phyloP scores from a whole-genome alignment of 139 green algal genomes.

The Limnomonas spitsbergensis region DNA sequence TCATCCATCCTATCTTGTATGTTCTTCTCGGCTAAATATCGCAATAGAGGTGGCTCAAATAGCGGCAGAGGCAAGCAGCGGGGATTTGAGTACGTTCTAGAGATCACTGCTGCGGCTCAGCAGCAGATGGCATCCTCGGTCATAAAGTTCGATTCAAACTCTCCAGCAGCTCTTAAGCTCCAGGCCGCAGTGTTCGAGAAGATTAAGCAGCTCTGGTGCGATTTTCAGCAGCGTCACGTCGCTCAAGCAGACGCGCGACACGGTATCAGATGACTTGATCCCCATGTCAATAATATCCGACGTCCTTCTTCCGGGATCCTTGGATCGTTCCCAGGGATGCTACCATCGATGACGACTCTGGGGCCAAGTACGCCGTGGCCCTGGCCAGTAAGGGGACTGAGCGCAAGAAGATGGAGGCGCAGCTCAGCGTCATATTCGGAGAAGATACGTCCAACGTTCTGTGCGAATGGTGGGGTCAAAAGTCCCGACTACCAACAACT shows the following conservation, averaged over 20 bases:
- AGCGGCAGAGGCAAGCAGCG: neutral
- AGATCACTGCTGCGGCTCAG: neutral
- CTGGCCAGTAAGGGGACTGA: neutral
- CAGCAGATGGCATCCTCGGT: neutral
- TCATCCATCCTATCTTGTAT: too few relatives aligned
- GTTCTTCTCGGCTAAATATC: neutral
- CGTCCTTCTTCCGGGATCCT: too few relatives aligned
- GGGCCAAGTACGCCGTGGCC: neutral
- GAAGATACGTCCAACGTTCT: neutral
- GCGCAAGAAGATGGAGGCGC: neutral
- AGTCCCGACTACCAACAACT: neutral
- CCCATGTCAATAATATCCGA: too few relatives aligned
- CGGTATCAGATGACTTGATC: too few relatives aligned
- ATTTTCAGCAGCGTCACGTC: too few relatives aligned
- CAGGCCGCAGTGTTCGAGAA: constrained; percentile 5
- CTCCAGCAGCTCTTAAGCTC: neutral
- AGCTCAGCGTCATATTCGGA: neutral
- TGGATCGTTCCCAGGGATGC: neutral
- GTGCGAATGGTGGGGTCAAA: neutral
- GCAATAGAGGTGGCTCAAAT: neutral
- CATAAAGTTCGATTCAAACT: neutral
- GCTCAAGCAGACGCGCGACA: too few relatives aligned
- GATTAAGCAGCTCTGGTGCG: neutral
- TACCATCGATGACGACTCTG: neutral
- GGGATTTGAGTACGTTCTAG: constrained; percentile 2